Evolutionary conservation across 1,284 basidiomycete genomes (phyloP), one percentile per base, ranked within the genome.

Genomic region (Tylopilus orsonianus): DNA sequence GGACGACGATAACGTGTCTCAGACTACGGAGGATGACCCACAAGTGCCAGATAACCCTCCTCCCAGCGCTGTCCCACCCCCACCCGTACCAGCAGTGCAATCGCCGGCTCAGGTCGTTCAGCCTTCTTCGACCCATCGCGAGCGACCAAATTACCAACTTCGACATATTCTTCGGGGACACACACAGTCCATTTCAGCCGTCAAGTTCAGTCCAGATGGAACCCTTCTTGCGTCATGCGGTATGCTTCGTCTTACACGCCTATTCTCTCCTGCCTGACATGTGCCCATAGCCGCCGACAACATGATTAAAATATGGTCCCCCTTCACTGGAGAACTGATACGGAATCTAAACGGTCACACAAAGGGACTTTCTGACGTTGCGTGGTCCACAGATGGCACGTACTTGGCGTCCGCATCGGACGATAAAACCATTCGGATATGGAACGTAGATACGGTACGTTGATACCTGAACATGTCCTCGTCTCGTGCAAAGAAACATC

Each of bases 381-480:
- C 90, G 1, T 93, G 93, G 85, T 92, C 92, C 5, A 76, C 84
- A 7, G 89, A 96, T 65, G 87, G 87, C 52, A 72, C 79, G 16
- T 85, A 85, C 67, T 74, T 97, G 16, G 91, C 93, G 0, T 92
- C 90, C 35, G 93, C 90, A 1, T 93, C 91, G 2, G 94, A 97
- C 67, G 94, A 97, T 66, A 83, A 80, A 8, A 90, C 85, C 0
- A 79, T 94, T 56, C 79, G 87, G 27, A 86, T 96, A 71, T 93
- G 92, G 90, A 81, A 85, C 57, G 82, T 93, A 42, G 86, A 90
- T 64, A 75, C 79, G 30, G 87, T 90, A 62, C 56, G 83, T 77
- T 19, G 43, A 19, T 35, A n/a, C 32, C 24, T 44, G 30, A 26
- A 19, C 13, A 36, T 32, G 5, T 9, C 5, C 9, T 5, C n/a